These are phyloP conservation scores for Pharus latifolius DNA, from an alignment of 176 grass and related monocot species.

Conservation along the genomic window DNA sequence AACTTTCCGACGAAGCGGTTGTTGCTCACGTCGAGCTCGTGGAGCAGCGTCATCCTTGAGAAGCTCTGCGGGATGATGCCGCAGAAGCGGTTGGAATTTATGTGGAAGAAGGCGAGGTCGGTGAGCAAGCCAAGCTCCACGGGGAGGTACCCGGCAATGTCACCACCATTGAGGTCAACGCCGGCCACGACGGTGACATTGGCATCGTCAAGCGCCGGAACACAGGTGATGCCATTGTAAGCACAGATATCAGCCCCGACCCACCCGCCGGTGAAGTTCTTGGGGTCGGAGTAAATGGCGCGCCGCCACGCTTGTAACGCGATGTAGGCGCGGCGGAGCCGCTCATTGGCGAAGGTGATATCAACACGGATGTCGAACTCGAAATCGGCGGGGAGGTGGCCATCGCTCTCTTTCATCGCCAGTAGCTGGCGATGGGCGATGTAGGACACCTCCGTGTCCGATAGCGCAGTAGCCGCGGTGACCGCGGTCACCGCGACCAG, in stretches of 20 bases:
- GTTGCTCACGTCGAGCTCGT: slow-evolving; percentile 80
- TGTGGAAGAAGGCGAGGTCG: slow-evolving; percentile 58
- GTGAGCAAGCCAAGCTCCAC: slow-evolving; percentile 47
- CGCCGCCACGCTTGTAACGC: slow-evolving; percentile 49
- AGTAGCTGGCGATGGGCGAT: slow-evolving; percentile 49
- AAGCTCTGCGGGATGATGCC: slow-evolving; percentile 64
- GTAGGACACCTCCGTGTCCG: slow-evolving; percentile 28
- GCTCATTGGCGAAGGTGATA: slow-evolving; percentile 45
- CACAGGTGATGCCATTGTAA: slow-evolving; percentile 57
- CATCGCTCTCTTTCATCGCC: slow-evolving; percentile 12
- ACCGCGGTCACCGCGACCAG: neutral
- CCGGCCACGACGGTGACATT: slow-evolving; percentile 30
- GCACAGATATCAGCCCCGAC: slow-evolving; percentile 37
- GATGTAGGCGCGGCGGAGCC: slow-evolving; percentile 38
- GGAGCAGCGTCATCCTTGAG: slow-evolving; percentile 30
- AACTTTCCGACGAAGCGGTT: slow-evolving; percentile 75
- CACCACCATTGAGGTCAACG: slow-evolving; percentile 66
- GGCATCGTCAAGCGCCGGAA: slow-evolving; percentile 22
- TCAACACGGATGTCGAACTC: slow-evolving; percentile 43
- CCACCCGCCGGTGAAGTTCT: slow-evolving; percentile 66
- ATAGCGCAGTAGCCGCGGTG: neutral
- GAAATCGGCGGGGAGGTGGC: slow-evolving; percentile 52
- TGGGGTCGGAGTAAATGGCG: slow-evolving; percentile 73
- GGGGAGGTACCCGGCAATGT: slow-evolving; percentile 70
- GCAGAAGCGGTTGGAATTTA: slow-evolving; percentile 81